Evolutionary conservation across 176 grass and related monocot species (phyloP), one percentile per base, ranked within the genome.

Genomic region (Rhipidocladum racemiflorum): DNA sequence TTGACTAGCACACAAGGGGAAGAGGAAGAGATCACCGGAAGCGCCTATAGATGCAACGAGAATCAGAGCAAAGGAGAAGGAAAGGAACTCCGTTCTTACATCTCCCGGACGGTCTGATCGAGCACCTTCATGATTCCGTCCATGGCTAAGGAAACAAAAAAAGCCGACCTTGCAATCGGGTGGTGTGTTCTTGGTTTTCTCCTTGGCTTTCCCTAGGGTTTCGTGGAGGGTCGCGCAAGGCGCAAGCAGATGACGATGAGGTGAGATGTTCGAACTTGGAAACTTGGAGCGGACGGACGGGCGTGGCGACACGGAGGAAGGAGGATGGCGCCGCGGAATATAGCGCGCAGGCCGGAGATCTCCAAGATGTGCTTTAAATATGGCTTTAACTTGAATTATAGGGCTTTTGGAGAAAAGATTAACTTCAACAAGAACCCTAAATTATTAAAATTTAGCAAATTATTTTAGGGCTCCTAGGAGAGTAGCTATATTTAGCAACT

Each of bases 111-210:
- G 43, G 95, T 85, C 74, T 94, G 92, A 74, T 97, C 86, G 55
- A 97, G 21, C 65, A 86, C 62, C 90, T 92, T 97, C 95, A 80
- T 89, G 86, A 97, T 77, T 5, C 43, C 94, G 78, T 97, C 90
- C 95, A 97, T 97, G 66, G 84, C 61, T 45, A 21, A 50, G 24
- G 5, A 2, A 53, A 51, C 49, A 53, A 53, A 53, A 53, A 27
- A 4, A 35, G 18, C 5, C 34, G 36, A 50, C 16, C 34, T 42
- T 76, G 34, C 35, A 40, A 18, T 24, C 14, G 30, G 28, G 48
- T 6, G 21, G 53, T n/a, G 21, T n/a, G 53, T 56, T 56, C 2
- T 56, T 56, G 53, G 20, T 56, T 45, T 3, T 53, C 62, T 29
- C 7, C n/a, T 23, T 77, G 18, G 30, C 9, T 54, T 24, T 38